Evolutionary conservation across 108 stramenopile species (phyloP), one percentile per base, ranked within the genome.

Genomic region (Fistulifera solaris): DNA sequence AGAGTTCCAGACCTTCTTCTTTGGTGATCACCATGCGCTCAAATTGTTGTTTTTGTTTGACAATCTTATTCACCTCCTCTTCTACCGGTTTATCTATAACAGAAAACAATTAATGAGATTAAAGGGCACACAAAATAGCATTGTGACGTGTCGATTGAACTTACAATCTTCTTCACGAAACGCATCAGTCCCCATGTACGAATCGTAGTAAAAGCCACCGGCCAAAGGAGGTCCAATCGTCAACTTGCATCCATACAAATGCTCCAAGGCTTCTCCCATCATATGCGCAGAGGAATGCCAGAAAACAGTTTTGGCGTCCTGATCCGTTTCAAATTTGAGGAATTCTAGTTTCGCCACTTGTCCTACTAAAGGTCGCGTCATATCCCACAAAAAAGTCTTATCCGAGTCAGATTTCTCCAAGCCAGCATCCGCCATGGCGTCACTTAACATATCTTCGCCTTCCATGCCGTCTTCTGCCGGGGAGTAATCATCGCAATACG

Each of bases 261-360:
- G 87, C 72, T 99, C 98, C 62, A 99, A 73, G 11, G 95, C 94
- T 65, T 93, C 92, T 27, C 98, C 98, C 67, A 99, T 66, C 52
- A 98, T 85, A 74, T 99, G 98, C 0, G 97, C 94, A 14, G 92
- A 91, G 1, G 95, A 96, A 62, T 99, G 98, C 98, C 98, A 99
- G 72, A 99, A 99, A 24, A 92, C 95, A 54, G 93, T 88, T 54
- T 91, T 88, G 22, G 92, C 94, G 55, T 95, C 97, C 11, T 59
- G 57, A 44, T 93, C 91, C 24, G 82, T 87, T 22, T 78, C 80
- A 68, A 96, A 98, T 68, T 94, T 93, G 48, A 93, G 68, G 17
- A 98, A 75, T 62, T 93, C 91, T 53, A 98, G 58, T 57, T 78
- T 84, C 48, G 80, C 61, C 3, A 94, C 93, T 38, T 73, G 61